Evolutionary conservation across 1,139 yeast species (phyloP), one percentile per base, ranked within the genome.

Genomic region (Yamadazyma triangularis): DNA sequence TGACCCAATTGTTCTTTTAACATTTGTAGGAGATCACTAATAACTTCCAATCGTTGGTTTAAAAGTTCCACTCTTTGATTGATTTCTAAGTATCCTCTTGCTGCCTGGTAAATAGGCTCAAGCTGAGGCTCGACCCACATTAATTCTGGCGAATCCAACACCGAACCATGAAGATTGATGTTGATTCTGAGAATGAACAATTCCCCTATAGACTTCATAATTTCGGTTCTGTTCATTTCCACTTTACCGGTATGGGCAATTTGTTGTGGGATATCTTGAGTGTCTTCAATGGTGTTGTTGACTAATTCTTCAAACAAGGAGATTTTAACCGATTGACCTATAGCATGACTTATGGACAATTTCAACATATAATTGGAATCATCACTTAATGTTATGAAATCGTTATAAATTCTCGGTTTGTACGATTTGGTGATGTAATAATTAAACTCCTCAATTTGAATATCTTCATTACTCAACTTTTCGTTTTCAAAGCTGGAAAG

Each of bases 101-200:
- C 86, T 0, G 97, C 96, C 55, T 88, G 96, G 56, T 91, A 91
- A 34, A 89, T 88, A 1, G 98, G 98, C 53, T 91, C 97, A 37
- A 91, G 65, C 49, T 89, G 96, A 1, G 98, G 98, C 51, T 91
- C 97, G 0, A 96, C 80, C 98, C 98, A 91, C 96, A 91, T 88
- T 36, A 91, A 74, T 54, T 91, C 97, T 0, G 98, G 98, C 1
- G 95, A 85, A 53, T 91, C 98, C 40, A 91, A 64, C 14, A 91
- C 93, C 2, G 96, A 87, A 1, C 97, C 97, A 59, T 91, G 97
- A 39, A 91, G 65, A 51, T 91, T 91, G 43, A 88, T 86, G 55
- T 84, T 87, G 36, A 91, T 91, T 38, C 98, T 67, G 42, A 91
- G 64, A 36, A 91, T 91, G 56, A 91, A 91, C 40, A 91, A 70